These are phyloP conservation scores for Leucoagaricus sp. DNA, from an alignment of 1,284 basidiomycete genomes.

Conservation along the genomic window DNA sequence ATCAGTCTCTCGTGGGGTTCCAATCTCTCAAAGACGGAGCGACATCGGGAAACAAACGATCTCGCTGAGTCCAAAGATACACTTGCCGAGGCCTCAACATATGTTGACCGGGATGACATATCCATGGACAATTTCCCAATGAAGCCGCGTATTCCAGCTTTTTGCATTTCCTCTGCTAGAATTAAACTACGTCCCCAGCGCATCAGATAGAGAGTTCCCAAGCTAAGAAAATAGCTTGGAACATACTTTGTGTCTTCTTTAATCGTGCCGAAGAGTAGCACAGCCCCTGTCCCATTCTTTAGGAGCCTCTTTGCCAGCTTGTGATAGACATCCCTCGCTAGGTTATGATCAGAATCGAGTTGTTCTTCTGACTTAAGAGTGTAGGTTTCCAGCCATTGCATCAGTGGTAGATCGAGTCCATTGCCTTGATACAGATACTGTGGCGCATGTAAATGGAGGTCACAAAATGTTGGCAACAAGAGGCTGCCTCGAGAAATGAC, in stretches of 20 bases:
- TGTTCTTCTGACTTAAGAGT: conserved; percentile 78
- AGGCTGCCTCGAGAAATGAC: conserved; percentile 58
- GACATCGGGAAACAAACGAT: conserved; percentile 58
- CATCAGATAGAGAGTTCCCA: neutral
- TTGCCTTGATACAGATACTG: conserved; percentile 87
- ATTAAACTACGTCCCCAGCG: conserved; percentile 52
- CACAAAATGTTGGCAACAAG: conserved; percentile 76
- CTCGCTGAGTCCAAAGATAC: conserved; percentile 51
- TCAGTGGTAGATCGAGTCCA: conserved; percentile 79
- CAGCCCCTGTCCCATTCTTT: conserved; percentile 75
- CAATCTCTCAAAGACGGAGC: conserved; percentile 39
- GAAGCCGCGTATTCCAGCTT: conserved; percentile 73
- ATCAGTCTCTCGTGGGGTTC: conserved; percentile 54
- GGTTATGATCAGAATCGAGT: conserved; percentile 59
- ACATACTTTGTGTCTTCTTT: conserved; percentile 76
- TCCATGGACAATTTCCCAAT: conserved; percentile 89
- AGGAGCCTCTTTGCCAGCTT: conserved; percentile 63
- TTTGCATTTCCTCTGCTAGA: conserved; percentile 70
- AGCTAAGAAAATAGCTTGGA: neutral
- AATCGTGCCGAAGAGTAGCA: conserved; percentile 81
- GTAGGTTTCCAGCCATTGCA: conserved; percentile 81
- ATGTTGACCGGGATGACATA: conserved; percentile 68
- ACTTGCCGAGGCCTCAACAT: conserved; percentile 60
- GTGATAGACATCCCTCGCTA: conserved; percentile 68
- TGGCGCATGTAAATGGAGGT: conserved; percentile 83